Conservation (phyloP, 2,329 filamentous ascomycete genomes). For the Conoideocrella luteorostrata region DNA sequence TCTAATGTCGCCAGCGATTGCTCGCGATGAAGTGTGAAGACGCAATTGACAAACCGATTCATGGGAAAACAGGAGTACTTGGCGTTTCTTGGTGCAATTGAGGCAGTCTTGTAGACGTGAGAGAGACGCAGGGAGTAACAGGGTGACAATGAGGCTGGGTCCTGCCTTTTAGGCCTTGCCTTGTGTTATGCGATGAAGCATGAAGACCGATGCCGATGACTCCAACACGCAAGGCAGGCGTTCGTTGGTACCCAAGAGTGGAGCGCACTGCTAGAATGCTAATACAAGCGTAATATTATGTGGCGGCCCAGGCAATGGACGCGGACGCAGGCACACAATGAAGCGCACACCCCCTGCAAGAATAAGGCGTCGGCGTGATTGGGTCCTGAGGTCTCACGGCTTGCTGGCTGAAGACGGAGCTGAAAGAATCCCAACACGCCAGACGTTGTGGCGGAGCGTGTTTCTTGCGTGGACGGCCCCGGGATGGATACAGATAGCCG, state of each 20-base stretch:
- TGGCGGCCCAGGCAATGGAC: slow-evolving; percentile 3
- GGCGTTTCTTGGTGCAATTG: background rate
- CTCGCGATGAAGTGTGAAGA: background rate
- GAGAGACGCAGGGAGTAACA: background rate
- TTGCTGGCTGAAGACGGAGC: background rate
- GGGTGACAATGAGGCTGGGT: slow-evolving; percentile 2
- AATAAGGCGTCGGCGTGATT: slow-evolving; percentile 2
- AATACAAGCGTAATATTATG: background rate
- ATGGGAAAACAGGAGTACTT: background rate
- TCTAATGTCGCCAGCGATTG: slow-evolving; percentile 7
- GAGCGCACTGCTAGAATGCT: background rate
- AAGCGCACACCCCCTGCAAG: slow-evolving; percentile 4
- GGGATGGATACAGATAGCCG: too few relatives aligned
- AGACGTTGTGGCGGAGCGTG: background rate
- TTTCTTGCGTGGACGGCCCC: background rate
- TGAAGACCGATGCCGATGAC: slow-evolving; percentile 4
- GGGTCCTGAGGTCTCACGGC: background rate
- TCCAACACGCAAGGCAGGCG: slow-evolving; percentile 4
- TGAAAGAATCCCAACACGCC: background rate
- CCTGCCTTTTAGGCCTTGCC: background rate
- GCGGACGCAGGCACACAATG: slow-evolving; percentile 6
- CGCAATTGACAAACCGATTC: slow-evolving; percentile 6
- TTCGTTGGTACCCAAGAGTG: slow-evolving; percentile 10
- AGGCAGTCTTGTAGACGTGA: background rate
- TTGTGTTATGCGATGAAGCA: background rate